Conservation (phyloP, 2,329 filamentous ascomycete species). For the Penicillium hesseltinei region DNA sequence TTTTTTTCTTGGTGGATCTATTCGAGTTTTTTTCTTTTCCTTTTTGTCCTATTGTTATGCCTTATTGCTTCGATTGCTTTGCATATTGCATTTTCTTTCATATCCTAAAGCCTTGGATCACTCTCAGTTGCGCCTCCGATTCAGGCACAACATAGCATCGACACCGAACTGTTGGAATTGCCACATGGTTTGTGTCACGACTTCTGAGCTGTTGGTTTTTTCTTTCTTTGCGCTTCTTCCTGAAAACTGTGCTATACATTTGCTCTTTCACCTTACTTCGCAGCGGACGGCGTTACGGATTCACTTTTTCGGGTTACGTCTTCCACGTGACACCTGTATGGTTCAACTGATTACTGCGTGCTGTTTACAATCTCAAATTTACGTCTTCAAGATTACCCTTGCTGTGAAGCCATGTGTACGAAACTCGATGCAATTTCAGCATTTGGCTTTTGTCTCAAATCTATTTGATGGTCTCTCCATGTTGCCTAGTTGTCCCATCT, state of each 20-base stretch:
- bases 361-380: constrained; percentile 1
- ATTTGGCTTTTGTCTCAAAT: neutral
- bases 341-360: neutral
- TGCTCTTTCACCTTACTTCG: constrained; percentile 14
- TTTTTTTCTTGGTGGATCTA: constrained; percentile 20
- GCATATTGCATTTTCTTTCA: constrained; percentile 23
- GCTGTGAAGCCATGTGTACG: neutral
- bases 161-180: neutral
- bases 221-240: neutral
- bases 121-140: neutral
- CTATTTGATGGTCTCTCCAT: neutral
- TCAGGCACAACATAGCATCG: constrained; percentile 4
- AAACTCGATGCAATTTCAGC: neutral
- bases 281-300: constrained; percentile 26
- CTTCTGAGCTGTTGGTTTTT: constrained; percentile 2
- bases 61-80: constrained; percentile 7
- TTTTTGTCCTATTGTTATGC: neutral
- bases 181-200: constrained; percentile 14
- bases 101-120: constrained; percentile 13
- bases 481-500: neutral
- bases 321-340: constrained; percentile 2
- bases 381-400: neutral
- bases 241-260: constrained; percentile 19
- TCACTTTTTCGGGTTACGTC: constrained; percentile 4
- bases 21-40: constrained; percentile 7